Base-by-base conservation (phyloP, 208 protist genomes). In the Strigomonas oncopelti region DNA sequence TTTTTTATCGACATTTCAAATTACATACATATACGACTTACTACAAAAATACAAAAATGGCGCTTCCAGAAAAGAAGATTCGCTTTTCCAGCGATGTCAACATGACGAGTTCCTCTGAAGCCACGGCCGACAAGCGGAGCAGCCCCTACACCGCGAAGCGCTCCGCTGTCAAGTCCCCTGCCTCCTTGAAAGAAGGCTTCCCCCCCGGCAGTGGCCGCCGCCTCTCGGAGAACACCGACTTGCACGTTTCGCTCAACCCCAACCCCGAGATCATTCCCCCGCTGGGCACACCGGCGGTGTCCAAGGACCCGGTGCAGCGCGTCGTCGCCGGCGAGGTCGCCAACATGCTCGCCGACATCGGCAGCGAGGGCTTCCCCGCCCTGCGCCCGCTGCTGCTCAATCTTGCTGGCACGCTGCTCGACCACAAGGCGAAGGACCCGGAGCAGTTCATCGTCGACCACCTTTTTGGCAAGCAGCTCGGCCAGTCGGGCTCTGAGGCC, bases 371-470 rank as follows among this genome's bases (percentile, higher is more conserved):
- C 5, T 20, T 42, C n/a, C 4, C 57, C 27, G 72, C 58, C 61
- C 72, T 80, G 27, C 75, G 74, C 13, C 48, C 61, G 20, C 70
- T 88, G 28, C 67, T 88, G 51, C 69, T 81, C 36, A 58, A 83
- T 53, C 69, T 88, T 0, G 76, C 83, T 24, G 38, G 42, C 16
- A 67, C 74, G 24, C 34, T 83, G 14, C 74, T 89, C 24, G 63
- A 62, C 24, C 71, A 67, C 53, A 67, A 69, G 11, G 74, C 80
- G 20, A 79, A 80, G 45, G 83, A 89, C 63, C 77, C 81, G 28
- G 80, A 86, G 53, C 75, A 82, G 74, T 81, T 63, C 55, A 69
- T 89, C 5, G 65, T 89, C 14, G 83, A 89, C 61, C 55, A 80
- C 70, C 69, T 89, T 24, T 54, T 70, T 28, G 74, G 72, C 3